phyloP scores from a whole-genome alignment of 768 basidiomycete genomes.

The Russula griseocarnosa region DNA sequence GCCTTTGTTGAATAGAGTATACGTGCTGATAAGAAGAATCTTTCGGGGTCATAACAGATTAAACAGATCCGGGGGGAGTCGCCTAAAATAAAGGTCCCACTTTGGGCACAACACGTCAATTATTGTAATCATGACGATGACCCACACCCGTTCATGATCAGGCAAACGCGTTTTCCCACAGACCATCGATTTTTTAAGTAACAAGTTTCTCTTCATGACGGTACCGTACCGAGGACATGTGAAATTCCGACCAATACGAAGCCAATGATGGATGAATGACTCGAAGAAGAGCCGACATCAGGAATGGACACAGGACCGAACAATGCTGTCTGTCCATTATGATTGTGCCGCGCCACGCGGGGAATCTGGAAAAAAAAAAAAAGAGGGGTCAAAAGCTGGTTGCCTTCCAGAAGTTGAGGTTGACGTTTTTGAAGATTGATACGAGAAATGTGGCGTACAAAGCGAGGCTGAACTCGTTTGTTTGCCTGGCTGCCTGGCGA shows the following conservation, averaged over 20 bases:
- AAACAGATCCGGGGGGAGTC: slow-evolving; percentile 1
- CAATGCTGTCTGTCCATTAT: slow-evolving; percentile 47
- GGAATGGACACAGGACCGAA: slow-evolving; percentile 53
- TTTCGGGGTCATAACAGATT: slow-evolving; percentile 10
- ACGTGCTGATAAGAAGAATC: not conserved
- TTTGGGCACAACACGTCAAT: slow-evolving; percentile 14
- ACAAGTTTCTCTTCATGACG: slow-evolving; percentile 47
- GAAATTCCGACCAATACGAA: slow-evolving; percentile 45
- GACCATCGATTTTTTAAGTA: slow-evolving; percentile 41
- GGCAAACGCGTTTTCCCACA: slow-evolving; percentile 47
- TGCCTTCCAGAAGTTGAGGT: slow-evolving; percentile 38
- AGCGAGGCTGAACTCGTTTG: slow-evolving; percentile 15
- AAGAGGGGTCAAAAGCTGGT: slow-evolving; percentile 37
- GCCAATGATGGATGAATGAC: slow-evolving; percentile 52
- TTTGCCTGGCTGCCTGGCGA: slow-evolving; percentile 30
- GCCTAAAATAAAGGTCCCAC: slow-evolving; percentile 6
- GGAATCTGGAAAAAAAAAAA: slow-evolving; percentile 27
- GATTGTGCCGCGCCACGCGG: slow-evolving; percentile 33
- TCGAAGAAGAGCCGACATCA: slow-evolving; percentile 56
- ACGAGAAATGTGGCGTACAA: slow-evolving; percentile 36
- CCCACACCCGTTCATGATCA: slow-evolving; percentile 53
- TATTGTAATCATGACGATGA: not conserved
- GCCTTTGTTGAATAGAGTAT: not conserved
- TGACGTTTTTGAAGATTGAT: slow-evolving; percentile 35
- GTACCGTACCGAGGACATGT: slow-evolving; percentile 41